These are phyloP conservation scores for Fusarium dlaminii DNA, from an alignment of 2,329 filamentous ascomycete species.

Conservation along the genomic window DNA sequence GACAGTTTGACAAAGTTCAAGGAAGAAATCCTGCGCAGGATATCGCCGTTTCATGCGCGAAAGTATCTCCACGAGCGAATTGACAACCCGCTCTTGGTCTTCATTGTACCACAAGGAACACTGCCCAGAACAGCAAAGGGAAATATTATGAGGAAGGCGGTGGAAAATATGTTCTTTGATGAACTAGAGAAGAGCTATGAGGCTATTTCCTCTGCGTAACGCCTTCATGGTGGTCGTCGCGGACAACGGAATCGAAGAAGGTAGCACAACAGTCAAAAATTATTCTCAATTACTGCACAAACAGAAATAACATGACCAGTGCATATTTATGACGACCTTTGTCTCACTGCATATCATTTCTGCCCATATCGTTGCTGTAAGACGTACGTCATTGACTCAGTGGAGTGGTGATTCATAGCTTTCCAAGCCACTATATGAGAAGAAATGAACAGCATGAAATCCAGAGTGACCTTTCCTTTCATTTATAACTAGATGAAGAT, in stretches of 20 bases:
- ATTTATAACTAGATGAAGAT: not conserved
- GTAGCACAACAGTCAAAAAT: too few species aligned
- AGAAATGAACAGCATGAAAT: not conserved
- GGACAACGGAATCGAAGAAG: not conserved
- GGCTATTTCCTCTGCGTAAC: not conserved
- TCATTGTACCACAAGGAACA: not conserved
- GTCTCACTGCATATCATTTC: not conserved
- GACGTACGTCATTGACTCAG: slow-evolving; percentile 18
- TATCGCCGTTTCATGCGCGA: not conserved
- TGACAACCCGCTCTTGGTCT: not conserved
- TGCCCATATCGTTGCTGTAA: not conserved
- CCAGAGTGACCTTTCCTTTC: rapidly evolving
- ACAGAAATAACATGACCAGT: rapidly evolving
- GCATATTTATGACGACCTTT: not conserved
- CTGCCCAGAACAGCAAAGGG: slow-evolving; percentile 3
- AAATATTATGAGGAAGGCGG: not conserved
- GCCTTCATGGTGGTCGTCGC: rapidly evolving
- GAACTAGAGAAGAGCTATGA: not conserved
- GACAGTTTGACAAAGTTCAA: not conserved
- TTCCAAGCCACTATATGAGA: not conserved
- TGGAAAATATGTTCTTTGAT: not conserved
- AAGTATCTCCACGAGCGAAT: slow-evolving; percentile 8
- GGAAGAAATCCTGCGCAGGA: not conserved
- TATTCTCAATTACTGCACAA: too few species aligned
- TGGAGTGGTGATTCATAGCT: slow-evolving; percentile 21